Evolutionary conservation across 2,329 filamentous ascomycete species (phyloP), one percentile per base, ranked within the genome.

Genomic region (Penicillium griseofulvum): DNA sequence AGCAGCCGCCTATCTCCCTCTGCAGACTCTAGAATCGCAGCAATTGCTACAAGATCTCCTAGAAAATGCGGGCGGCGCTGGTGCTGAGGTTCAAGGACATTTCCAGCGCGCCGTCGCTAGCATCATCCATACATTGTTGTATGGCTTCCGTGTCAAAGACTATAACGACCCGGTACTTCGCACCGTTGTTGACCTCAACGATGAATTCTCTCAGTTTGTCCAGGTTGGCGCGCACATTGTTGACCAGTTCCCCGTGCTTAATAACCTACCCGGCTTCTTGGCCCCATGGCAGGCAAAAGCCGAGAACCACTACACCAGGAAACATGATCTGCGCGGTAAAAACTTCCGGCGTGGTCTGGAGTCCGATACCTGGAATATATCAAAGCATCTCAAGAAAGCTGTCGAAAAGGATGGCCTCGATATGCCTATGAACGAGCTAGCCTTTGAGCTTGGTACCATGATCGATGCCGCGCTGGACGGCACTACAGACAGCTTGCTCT

Each of bases 161-260:
- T 17, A 7, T 10, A 42, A 42, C 5, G 39, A 42, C 39, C 24
- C 24, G 10, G 39, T 42, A 17, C 39, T 42, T 42, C 39, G 39
- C 24, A 42, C 39, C 5, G 39, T 42, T 26, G 22, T 42, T 11
- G 28, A 28, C 28, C 39, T 42, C 16, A 42, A 42, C 39, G 39
- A 42, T 10, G 39, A 42, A 5, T 42, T 42, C 16, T 42, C 39
- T 3, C 24, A 42, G 24, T 42, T 42, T 17, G 26, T 42, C 16
- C 39, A 42, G 9, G 39, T 42, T 12, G 24, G 39, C 16, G 39
- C 39, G 3, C 39, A 42, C 39, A 42, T 42, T 28, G 78, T 79
- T 28, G 79, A 81, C 59, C 74, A 74, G 0, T 76, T 80, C 57
- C 81, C 71, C 1, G 49, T 70, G 12, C 66, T 75, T 44, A 78